These are phyloP conservation scores for Xylaria bambusicola DNA, from an alignment of 495 filamentous ascomycete genomes.

Conservation along the genomic window DNA sequence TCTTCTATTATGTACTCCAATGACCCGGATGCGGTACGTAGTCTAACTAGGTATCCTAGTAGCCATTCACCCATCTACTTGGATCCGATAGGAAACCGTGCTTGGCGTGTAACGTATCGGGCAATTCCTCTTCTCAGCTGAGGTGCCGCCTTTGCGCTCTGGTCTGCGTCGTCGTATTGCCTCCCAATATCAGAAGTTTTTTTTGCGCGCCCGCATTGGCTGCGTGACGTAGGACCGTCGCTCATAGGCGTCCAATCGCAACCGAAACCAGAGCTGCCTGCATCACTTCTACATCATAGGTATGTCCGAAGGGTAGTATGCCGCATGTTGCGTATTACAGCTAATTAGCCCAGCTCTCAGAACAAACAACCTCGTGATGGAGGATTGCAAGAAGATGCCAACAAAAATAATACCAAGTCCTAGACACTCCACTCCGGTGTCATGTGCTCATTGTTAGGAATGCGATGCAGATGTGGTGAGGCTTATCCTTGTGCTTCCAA, in stretches of 20 bases:
- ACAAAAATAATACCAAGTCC: background rate
- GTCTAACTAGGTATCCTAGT: background rate
- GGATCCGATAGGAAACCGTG: background rate
- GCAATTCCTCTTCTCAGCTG: background rate
- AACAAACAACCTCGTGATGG: background rate
- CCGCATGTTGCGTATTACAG: background rate
- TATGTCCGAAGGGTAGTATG: background rate
- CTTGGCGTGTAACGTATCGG: background rate
- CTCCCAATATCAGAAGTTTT: background rate
- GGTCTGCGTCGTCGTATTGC: background rate
- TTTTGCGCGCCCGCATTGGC: background rate
- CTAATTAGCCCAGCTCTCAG: slow-evolving; percentile 12
- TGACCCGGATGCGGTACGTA: background rate
- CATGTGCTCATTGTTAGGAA: slow-evolving; percentile 3
- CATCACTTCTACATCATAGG: background rate
- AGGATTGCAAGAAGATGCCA: background rate
- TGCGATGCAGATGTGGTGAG: background rate
- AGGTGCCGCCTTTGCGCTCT: background rate
- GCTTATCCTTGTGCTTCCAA: slow-evolving; percentile 2
- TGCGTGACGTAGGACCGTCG: slow-evolving; percentile 1
- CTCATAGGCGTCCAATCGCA: background rate
- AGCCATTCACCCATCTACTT: background rate
- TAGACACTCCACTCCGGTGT: background rate
- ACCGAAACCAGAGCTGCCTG: background rate
- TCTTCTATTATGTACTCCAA: background rate